Evolutionary conservation across 495 filamentous ascomycete genomes (phyloP), one percentile per base, ranked within the genome.

Genomic region (Gamarada debralockiae): DNA sequence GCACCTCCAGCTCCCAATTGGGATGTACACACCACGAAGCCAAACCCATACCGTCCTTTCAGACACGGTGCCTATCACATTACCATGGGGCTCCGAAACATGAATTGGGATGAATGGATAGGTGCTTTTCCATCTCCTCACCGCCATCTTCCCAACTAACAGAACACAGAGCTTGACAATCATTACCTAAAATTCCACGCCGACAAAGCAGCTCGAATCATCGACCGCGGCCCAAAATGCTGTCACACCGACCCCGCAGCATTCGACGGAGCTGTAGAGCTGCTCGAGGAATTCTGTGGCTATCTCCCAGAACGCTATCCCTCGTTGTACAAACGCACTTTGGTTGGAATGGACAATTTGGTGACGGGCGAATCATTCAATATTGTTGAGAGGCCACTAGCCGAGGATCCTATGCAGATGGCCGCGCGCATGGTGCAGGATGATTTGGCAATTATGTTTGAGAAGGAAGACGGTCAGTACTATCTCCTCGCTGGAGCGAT

Each of bases 271-370:
- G 90, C 89, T 2, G 71, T 88, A 18, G 91, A 96, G 63, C 76
- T 95, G 3, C 73, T 95, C 1, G 81, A 92, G 60, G 88, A 93
- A 53, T 70, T 95, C 18, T 73, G 72, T 34, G 68, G 75, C 29
- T 95, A 95, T 68, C 79, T 96, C 25, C 86, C 88, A n/a, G 76
- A 85, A 56, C 76, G 90, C 14, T 95, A 95, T 60, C 90, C 91
- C 8, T 78, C 67, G 24, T 72, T 96, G 52, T 95, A 81, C 73
- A 66, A 63, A 45, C 78, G 76, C 23, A 93, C 85, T 0, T 59
- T 65, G 3, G 75, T 75, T 0, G 88, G 88, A 1, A 76, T 95
- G 56, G 75, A 81, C 40, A 96, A 95, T 67, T 67, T 81, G 10
- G 67, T 79, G 56, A 93, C 87, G 0, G 73, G 81, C 13, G 89